Percentiles rank a stretch among this genome's conserved stretches.
Conservation (phyloP, 345 rosid species). For the Lenwebbia sp. region DNA sequence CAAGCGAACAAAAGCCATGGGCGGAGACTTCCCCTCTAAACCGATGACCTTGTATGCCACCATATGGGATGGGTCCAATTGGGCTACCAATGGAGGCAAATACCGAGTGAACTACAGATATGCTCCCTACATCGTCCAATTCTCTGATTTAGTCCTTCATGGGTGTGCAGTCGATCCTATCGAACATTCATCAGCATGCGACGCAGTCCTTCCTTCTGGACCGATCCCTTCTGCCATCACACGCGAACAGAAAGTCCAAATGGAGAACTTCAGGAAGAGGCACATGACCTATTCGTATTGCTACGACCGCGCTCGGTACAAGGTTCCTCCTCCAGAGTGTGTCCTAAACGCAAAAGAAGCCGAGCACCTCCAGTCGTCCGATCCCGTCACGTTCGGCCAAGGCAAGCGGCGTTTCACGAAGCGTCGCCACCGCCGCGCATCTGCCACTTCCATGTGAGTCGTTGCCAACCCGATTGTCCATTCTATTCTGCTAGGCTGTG, state of each 20-base stretch:
- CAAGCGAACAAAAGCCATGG: constrained; percentile 59
- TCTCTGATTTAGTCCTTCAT: constrained; percentile 64
- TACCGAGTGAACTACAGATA: constrained; percentile 91
- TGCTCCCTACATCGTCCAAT: constrained; percentile 56
- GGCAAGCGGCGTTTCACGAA: constrained; percentile 36
- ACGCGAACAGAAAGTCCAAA: constrained; percentile 29
- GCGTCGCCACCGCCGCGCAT: constrained; percentile 7
- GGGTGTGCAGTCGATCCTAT: constrained; percentile 90
- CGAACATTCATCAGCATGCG: constrained; percentile 49
- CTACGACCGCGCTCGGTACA: constrained; percentile 77
- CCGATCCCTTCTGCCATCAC: constrained; percentile 24
- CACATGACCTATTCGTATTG: constrained; percentile 90
- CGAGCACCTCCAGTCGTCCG: constrained; percentile 41
- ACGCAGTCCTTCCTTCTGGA: constrained; percentile 7
- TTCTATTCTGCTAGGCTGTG: not conserved
- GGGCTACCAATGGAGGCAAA: constrained; percentile 98
- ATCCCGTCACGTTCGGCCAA: constrained; percentile 72
- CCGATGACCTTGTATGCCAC: constrained; percentile 97
- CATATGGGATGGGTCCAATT: constrained; percentile 95
- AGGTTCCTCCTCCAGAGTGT: constrained; percentile 55
- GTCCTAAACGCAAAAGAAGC: constrained; percentile 49
- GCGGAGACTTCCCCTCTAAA: constrained; percentile 85
- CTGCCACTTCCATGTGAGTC: not conserved
- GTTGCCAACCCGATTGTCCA: not conserved
- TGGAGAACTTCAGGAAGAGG: constrained; percentile 60